Evolutionary conservation across 768 basidiomycete genomes (phyloP), one percentile per base, ranked within the genome.

Genomic region (Astraeus odoratus): DNA sequence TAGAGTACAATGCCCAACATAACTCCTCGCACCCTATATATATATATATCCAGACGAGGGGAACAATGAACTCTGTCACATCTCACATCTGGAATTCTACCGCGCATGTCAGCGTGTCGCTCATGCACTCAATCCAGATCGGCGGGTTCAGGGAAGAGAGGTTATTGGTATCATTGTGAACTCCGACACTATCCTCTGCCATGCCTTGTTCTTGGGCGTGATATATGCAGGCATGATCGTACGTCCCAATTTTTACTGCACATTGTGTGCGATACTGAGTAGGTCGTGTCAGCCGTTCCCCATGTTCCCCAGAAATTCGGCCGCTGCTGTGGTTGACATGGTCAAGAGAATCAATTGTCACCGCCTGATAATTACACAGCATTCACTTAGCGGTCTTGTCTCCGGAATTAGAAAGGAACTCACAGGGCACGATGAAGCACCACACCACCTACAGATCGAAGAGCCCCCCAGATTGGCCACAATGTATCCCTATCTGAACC

Each of bases 31-130:
- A 49, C 6, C 54, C 65, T 3, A 48, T 66, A 8, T 73, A 55
- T 35, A 50, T 57, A 7, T 75, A 63, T 33, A 37, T 57, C 9
- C 59, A 62, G n/a, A n/a, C n/a, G 52, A 48, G 22, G 44, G 45
- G 1, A 46, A 22, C 19, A 38, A 57, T 5, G 33, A 13, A 2
- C 47, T 62, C 10, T 56, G 58, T 5, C 44, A 51, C 23, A 63
- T 76, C 24, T 62, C 67, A 5, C 65, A 66, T 40, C 44, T 71
- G 6, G 72, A 76, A 42, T 76, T 75, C 50, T 65, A 61, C 15
- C 66, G 68, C 8, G 75, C 73, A 9, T 65, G 63, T 33, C 68
- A 75, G 46, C 66, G 73, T 15, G 57, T 68, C 19, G 72, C 73
- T 0, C 69, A 69, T 49, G 47, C 53, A 16, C 33, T 75, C 10